Evolutionary conservation across 768 basidiomycete genomes (phyloP).

Genomic region (Porphyrellus cyaneotinctus): DNA sequence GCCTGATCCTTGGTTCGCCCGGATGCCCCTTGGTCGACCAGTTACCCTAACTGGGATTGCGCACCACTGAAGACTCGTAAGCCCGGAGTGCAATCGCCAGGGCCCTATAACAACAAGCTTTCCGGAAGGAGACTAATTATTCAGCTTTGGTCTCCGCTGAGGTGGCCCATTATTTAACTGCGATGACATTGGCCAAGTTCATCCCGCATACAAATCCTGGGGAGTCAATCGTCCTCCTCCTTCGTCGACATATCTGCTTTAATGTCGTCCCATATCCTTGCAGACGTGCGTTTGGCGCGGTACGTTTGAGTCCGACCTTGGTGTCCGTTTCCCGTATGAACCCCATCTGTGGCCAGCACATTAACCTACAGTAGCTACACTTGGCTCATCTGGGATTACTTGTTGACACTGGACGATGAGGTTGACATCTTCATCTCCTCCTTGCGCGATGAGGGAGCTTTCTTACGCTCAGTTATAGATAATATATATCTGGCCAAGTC

Average conservation of each 20-base stretch:
- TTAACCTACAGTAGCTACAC: background rate
- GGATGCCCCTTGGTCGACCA: too few species aligned
- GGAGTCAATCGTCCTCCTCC: background rate
- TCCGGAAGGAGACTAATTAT: too few species aligned
- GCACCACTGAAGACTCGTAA: too few species aligned
- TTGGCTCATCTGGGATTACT: constrained; percentile 5
- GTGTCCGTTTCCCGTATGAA: background rate
- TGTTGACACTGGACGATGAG: constrained; percentile 7
- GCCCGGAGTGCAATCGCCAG: too few species aligned
- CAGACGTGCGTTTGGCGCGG: background rate
- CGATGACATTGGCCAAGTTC: background rate
- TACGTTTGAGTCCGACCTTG: background rate
- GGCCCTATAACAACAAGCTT: too few species aligned
- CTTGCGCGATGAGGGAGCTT: background rate
- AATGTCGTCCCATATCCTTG: background rate
- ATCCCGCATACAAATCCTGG: background rate
- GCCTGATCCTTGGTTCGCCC: too few species aligned
- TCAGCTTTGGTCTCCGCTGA: too few species aligned
- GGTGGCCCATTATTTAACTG: background rate
- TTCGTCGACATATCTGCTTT: background rate
- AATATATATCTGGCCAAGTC: background rate
- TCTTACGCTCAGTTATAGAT: background rate
- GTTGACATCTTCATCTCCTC: background rate
- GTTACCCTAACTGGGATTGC: too few species aligned
- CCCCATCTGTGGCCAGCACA: background rate